Base-by-base conservation (phyloP, 1,139 yeast genomes). In the Saccharomyces hybrid region DNA sequence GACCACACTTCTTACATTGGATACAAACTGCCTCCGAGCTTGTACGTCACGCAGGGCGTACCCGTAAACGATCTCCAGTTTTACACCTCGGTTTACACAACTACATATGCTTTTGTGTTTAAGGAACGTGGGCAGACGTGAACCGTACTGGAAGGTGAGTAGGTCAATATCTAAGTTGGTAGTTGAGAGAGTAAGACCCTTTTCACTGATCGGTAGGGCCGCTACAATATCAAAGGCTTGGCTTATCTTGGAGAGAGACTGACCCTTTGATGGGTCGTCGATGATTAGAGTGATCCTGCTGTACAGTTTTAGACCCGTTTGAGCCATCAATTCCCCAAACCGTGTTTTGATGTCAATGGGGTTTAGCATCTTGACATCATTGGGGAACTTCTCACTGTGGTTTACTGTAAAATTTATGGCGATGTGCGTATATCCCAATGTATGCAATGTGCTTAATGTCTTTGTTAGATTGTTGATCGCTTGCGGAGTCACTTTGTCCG, bases 61-160 rank as follows among this genome's bases (percentile, higher is more conserved):
- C 14, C 81, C 74, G 69, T 93, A 93, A 54, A 83, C 78, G 12
- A 93, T 78, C 68, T 93, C 99, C 61, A 93, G 80, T 61, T 83
- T 83, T 50, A 90, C 79, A 1, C 99, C 99, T 16, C 69, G 57
- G 19, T 85, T 86, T 16, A 88, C 78, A 1, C 95, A 97, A 50
- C 89, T 82, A 47, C 97, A 87, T 8, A 90, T 78, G 0, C 89
- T 83, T 64, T 90, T 88, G 72, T 89, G 97, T 61, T 87, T 86
- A 60, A 93, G 74, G 68, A 82, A 88, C 62, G 83, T 85, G 0
- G 96, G 95, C 50, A 89, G 73, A 56, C 89, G 78, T 47, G 77
- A 75, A 16, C 80, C 73, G 67, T 87, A 78, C 57, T 87, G 83
- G 53, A 93, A 78, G 0, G 96, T 83, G 41, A 93, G 80, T 41